These are phyloP conservation scores for Turnera subulata DNA, from an alignment of 345 rosid genomes.

Conservation along the genomic window DNA sequence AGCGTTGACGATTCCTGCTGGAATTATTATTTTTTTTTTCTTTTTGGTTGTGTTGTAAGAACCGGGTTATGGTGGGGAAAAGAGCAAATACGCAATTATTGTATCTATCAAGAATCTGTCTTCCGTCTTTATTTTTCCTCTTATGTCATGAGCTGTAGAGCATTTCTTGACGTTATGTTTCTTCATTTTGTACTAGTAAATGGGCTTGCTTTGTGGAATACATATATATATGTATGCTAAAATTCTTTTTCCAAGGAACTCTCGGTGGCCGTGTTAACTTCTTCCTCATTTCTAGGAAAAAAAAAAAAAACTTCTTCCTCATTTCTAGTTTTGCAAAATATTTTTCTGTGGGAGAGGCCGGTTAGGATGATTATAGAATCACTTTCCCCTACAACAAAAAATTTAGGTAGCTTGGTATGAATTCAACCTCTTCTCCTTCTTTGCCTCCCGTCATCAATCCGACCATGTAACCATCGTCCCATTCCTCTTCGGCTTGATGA, in stretches of 20 bases:
- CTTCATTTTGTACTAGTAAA: constrained; percentile 29
- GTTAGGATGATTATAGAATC: too few species aligned
- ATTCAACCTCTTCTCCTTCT: too few species aligned
- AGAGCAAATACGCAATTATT: constrained; percentile 30
- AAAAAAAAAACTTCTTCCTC: too few species aligned
- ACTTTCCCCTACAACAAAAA: too few species aligned
- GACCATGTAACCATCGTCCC: too few species aligned
- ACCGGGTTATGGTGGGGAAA: constrained; percentile 34
- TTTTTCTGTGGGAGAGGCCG: too few species aligned
- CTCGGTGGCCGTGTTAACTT: too few species aligned
- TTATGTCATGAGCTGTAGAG: constrained; percentile 29
- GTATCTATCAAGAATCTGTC: constrained; percentile 36
- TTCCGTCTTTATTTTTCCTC: constrained; percentile 12
- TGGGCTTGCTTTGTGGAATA: constrained; percentile 22
- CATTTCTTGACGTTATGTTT: constrained; percentile 28
- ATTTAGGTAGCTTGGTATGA: too few species aligned
- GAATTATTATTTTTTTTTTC: constrained; percentile 34
- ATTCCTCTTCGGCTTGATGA: too few species aligned
- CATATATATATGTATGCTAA: not conserved
- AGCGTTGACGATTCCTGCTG: constrained; percentile 33
- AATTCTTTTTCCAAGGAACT: not conserved
- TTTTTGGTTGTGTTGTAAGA: constrained; percentile 43
- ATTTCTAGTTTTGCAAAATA: too few species aligned
- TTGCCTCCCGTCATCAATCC: too few species aligned
- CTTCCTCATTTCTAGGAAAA: too few species aligned